A percentile compares a stretch with the other conserved stretches of the same genome.
Conservation (phyloP, 768 basidiomycete genomes). For the Strobilomyces dryophilus region DNA sequence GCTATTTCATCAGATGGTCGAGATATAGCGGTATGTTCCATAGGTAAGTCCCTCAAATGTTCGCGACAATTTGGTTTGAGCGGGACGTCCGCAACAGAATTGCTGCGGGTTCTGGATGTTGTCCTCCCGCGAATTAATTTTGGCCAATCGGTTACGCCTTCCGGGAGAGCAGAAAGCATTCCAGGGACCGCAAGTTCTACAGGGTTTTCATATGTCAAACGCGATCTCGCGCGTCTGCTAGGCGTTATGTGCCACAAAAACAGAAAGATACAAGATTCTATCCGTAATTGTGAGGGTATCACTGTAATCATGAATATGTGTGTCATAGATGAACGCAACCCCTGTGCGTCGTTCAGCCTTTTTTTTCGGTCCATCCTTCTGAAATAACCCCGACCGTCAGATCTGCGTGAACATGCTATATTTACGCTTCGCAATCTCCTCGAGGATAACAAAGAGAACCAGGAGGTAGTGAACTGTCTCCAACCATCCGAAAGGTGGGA, state of each 20-base stretch:
- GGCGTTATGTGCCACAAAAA: conserved; percentile 68
- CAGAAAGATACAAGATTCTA: conserved; percentile 67
- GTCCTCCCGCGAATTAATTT: conserved; percentile 86
- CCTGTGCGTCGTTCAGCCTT: conserved; percentile 57
- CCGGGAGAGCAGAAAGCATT: conserved; percentile 7
- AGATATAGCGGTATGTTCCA: conserved; percentile 50
- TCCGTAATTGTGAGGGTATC: conserved; percentile 69
- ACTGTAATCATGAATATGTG: conserved; percentile 84
- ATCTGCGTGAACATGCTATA: conserved; percentile 89
- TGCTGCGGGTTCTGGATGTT: conserved; percentile 69
- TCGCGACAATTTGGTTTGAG: not conserved
- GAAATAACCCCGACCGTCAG: conserved; percentile 29
- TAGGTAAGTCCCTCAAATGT: conserved; percentile 42
- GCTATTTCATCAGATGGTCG: conserved; percentile 36
- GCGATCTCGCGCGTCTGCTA: conserved; percentile 86
- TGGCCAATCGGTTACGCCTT: conserved; percentile 49
- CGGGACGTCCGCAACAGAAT: conserved; percentile 50
- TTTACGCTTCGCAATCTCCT: conserved; percentile 79
- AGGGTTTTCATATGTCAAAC: conserved; percentile 82
- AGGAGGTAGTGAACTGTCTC: conserved; percentile 71
- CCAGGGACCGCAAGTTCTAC: conserved; percentile 36
- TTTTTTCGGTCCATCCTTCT: not conserved
- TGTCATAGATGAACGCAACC: conserved; percentile 87
- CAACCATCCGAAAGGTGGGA: conserved; percentile 59
- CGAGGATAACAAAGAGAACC: conserved; percentile 72